These are phyloP conservation scores for Kockovaella imperatae DNA, from an alignment of 768 basidiomycete genomes.

Conservation along the genomic window DNA sequence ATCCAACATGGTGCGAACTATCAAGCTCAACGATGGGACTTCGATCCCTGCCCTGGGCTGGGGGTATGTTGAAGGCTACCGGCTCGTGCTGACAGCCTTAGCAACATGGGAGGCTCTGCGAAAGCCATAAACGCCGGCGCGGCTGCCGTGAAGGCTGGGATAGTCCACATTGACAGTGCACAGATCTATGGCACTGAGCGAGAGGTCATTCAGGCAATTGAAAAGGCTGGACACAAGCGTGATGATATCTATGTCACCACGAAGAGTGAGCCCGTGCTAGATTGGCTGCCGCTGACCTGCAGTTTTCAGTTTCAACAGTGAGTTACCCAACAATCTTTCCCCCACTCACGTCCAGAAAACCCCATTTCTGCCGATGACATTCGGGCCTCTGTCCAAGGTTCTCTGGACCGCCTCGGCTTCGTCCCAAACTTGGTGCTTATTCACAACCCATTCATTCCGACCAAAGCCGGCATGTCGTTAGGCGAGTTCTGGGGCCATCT, in stretches of 20 bases:
- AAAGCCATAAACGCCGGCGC: conserved; percentile 13
- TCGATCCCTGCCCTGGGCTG: conserved; percentile 34
- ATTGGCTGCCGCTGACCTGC: conserved; percentile 13
- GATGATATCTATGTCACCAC: conserved; percentile 32
- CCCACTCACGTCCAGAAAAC: background rate
- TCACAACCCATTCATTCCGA: conserved; percentile 38
- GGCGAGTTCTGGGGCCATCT: background rate
- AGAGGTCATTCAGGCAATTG: conserved; percentile 12
- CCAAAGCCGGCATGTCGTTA: no score
- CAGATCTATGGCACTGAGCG: conserved; percentile 30
- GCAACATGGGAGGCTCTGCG: conserved; percentile 6
- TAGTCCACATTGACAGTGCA: conserved; percentile 14
- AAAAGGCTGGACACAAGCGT: conserved; percentile 15
- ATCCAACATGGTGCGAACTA: conserved; percentile 17
- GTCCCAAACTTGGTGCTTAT: conserved; percentile 33
- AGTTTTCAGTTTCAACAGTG: no score
- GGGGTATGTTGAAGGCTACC: no score
- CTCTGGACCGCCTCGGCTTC: conserved; percentile 19
- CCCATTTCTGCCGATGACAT: conserved; percentile 13
- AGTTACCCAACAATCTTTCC: background rate
- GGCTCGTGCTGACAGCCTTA: no score
- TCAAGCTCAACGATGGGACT: conserved; percentile 35
- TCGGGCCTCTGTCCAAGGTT: conserved; percentile 14
- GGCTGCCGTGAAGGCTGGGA: conserved; percentile 29
- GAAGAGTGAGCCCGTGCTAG: conserved; percentile 27